Evolutionary conservation across 108 stramenopile species (phyloP).

Genomic region (Nitzschia putrida): DNA sequence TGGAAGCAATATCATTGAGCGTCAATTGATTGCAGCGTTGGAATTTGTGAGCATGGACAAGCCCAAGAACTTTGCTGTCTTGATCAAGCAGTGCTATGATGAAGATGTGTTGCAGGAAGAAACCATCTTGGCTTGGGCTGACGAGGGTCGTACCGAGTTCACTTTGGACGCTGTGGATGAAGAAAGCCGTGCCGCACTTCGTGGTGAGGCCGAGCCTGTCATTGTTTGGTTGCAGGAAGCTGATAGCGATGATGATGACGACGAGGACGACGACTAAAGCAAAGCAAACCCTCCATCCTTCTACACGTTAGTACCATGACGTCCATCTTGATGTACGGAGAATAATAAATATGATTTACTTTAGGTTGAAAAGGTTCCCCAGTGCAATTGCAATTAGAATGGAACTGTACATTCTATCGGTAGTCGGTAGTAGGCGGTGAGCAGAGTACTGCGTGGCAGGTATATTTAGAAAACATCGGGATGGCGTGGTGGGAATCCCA

Average conservation of each 20-base stretch:
- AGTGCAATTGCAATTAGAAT: background rate
- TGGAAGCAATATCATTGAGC: slow-evolving; percentile 76
- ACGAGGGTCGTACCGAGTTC: slow-evolving; percentile 78
- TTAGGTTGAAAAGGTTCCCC: slow-evolving; percentile 3
- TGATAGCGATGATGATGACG: slow-evolving; percentile 67
- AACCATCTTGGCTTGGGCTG: slow-evolving; percentile 90
- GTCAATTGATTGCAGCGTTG: slow-evolving; percentile 81
- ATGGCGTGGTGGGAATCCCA: slow-evolving; percentile 60
- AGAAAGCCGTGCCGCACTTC: slow-evolving; percentile 71
- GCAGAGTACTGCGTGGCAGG: background rate
- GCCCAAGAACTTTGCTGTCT: slow-evolving; percentile 87
- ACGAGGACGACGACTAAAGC: slow-evolving; percentile 14
- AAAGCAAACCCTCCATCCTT: background rate
- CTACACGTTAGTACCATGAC: background rate
- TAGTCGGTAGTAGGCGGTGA: background rate
- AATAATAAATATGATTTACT: background rate
- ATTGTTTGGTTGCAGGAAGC: slow-evolving; percentile 90
- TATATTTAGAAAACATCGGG: slow-evolving; percentile 71
- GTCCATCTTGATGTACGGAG: background rate
- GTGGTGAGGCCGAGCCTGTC: slow-evolving; percentile 83
- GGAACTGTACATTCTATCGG: slow-evolving; percentile 2
- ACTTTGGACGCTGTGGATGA: slow-evolving; percentile 75
- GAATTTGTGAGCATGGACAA: slow-evolving; percentile 77
- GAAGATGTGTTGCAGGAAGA: slow-evolving; percentile 89
- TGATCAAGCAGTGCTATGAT: slow-evolving; percentile 91